A percentile compares a stretch with the other conserved stretches of the same genome.
Conservation (phyloP, 768 basidiomycete genomes). For the Mrakia gelida region DNA sequence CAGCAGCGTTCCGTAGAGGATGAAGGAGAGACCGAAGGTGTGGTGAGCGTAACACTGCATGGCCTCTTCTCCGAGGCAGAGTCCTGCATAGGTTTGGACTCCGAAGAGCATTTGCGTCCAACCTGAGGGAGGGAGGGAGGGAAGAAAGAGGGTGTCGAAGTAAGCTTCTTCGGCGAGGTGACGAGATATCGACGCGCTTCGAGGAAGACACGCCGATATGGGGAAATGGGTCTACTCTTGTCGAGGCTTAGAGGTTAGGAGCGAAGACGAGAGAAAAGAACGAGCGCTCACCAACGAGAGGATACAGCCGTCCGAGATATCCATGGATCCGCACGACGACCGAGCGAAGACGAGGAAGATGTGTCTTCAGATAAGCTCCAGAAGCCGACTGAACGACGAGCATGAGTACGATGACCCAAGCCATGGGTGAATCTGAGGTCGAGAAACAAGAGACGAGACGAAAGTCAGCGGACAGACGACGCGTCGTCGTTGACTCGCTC, state of each 20-base stretch:
- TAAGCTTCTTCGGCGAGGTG: too few relatives aligned
- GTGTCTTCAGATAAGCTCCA: conserved; percentile 87
- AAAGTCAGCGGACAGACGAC: neutral
- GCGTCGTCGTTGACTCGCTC: too few relatives aligned
- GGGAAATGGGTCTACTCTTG: too few relatives aligned
- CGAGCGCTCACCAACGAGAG: conserved; percentile 16
- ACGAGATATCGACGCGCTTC: too few relatives aligned
- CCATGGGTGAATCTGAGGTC: conserved; percentile 59
- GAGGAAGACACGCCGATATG: neutral
- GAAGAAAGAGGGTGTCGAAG: too few relatives aligned
- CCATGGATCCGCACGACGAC: conserved; percentile 17
- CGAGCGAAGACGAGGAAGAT: conserved; percentile 55
- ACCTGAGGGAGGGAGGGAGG: neutral
- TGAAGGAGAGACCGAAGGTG: conserved; percentile 28
- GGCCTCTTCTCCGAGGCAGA: conserved; percentile 29
- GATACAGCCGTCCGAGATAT: conserved; percentile 28
- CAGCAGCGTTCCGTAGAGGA: conserved; percentile 20
- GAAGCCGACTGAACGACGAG: conserved; percentile 60
- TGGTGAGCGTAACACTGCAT: conserved; percentile 30
- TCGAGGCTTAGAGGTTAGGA: too few relatives aligned
- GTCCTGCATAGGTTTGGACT: conserved; percentile 11
- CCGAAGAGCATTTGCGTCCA: conserved; percentile 26
- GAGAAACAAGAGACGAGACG: neutral
- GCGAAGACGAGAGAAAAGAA: too few relatives aligned
- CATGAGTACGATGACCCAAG: conserved; percentile 54